Percentiles rank a stretch among this genome's conserved stretches.
phyloP scores from a whole-genome alignment of 805 yeast genomes.

The Spathaspora sp. region DNA sequence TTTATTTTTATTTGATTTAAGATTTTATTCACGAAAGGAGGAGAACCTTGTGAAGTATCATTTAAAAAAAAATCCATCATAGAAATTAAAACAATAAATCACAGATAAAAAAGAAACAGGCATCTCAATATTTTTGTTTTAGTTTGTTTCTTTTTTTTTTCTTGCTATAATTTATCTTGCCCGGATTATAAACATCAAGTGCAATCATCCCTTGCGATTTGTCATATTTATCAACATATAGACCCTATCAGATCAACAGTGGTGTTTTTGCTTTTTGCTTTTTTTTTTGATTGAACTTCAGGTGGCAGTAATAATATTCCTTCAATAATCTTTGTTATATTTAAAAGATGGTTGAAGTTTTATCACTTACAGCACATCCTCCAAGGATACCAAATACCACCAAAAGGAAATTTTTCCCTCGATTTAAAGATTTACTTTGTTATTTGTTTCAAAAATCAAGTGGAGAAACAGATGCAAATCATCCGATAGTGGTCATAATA shows the following conservation, averaged over 20 bases:
- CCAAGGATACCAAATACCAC: neutral
- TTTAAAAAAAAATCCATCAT: neutral
- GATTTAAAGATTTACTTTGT: slow-evolving; percentile 14
- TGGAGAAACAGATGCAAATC: slow-evolving; percentile 29
- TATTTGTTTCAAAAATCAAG: slow-evolving; percentile 28
- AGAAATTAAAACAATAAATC: neutral
- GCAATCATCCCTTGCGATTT: neutral
- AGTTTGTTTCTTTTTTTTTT: neutral
- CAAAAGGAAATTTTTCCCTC: neutral
- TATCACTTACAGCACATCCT: slow-evolving; percentile 3
- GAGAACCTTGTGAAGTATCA: neutral
- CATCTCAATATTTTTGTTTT: neutral
- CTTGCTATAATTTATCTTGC: neutral
- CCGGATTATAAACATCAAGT: neutral
- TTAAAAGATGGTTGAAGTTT: slow-evolving; percentile 6
- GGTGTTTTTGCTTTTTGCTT: neutral
- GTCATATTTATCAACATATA: neutral
- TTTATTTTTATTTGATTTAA: no score
- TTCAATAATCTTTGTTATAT: neutral
- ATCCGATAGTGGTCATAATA: slow-evolving; percentile 27
- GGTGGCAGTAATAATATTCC: neutral
- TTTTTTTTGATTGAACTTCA: neutral
- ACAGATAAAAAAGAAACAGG: neutral
- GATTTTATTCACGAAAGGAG: neutral
- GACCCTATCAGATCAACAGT: neutral